Conservation (phyloP, 2,329 filamentous ascomycete genomes). For the Dothideomycetes sp. region DNA sequence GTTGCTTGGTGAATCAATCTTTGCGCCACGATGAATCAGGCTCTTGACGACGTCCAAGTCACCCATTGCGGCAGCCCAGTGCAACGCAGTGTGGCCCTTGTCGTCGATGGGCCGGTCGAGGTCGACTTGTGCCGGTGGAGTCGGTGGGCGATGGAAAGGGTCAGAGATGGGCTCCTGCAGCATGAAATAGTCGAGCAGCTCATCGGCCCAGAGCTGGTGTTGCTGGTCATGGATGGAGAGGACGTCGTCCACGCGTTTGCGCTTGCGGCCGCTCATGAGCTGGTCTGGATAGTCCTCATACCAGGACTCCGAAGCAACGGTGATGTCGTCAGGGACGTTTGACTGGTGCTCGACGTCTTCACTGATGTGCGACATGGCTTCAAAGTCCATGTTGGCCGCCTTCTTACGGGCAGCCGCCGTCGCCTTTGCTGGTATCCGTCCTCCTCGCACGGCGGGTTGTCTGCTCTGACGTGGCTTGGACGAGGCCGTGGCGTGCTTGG, state of each 20-base stretch:
- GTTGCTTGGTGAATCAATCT: conserved; percentile 54
- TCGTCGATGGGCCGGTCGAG: conserved; percentile 89
- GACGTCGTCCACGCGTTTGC: conserved; percentile 58
- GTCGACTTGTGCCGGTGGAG: conserved; percentile 76
- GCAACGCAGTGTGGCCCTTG: conserved; percentile 82
- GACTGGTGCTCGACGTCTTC: conserved; percentile 65
- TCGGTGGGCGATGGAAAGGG: conserved; percentile 56
- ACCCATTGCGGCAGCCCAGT: conserved; percentile 97
- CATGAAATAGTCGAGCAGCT: conserved; percentile 92
- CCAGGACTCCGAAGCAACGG: conserved; percentile 72
- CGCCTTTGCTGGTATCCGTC: not conserved
- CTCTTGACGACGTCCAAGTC: conserved; percentile 86
- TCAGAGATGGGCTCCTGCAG: conserved; percentile 41
- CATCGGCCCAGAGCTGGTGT: conserved; percentile 84
- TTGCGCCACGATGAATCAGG: conserved; percentile 69
- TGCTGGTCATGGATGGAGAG: conserved; percentile 61
- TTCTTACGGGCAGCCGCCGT: conserved; percentile 7
- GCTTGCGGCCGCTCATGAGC: conserved; percentile 52
- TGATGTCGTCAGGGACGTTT: conserved; percentile 73
- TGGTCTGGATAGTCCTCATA: conserved; percentile 67
- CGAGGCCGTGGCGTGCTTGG: conserved; percentile 65
- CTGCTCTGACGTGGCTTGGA: conserved; percentile 58
- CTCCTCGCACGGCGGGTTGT: conserved; percentile 6
- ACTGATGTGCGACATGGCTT: conserved; percentile 27
- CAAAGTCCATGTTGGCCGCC: conserved; percentile 1